Percentiles rank a stretch among this genome's conserved stretches.
Evolutionary conservation across 1,284 basidiomycete genomes (phyloP).

Genomic region (Austropuccinia psidii): DNA sequence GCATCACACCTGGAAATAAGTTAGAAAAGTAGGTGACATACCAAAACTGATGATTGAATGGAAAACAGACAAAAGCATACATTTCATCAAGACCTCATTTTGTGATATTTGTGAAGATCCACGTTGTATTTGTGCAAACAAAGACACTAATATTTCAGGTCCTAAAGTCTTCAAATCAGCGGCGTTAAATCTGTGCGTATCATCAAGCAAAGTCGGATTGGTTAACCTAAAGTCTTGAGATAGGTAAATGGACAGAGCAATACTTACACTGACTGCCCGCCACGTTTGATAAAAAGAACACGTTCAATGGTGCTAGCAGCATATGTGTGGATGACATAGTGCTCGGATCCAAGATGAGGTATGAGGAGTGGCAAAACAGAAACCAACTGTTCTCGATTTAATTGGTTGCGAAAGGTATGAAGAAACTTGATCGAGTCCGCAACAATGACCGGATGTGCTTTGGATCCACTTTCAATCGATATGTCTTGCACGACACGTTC

Average conservation of each 20-base stretch:
- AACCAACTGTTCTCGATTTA: slow-evolving; percentile 66
- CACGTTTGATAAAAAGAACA: slow-evolving; percentile 70
- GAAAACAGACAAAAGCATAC: slow-evolving; percentile 49
- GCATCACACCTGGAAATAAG: slow-evolving; percentile 57
- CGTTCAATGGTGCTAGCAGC: slow-evolving; percentile 51
- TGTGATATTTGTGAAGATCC: slow-evolving; percentile 86
- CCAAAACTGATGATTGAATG: not conserved
- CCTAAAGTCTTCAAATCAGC: slow-evolving; percentile 78
- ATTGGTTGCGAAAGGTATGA: slow-evolving; percentile 90
- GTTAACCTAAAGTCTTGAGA: not conserved
- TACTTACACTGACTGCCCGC: slow-evolving; percentile 60
- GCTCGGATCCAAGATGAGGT: slow-evolving; percentile 59
- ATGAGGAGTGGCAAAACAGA: slow-evolving; percentile 81
- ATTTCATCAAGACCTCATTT: slow-evolving; percentile 97
- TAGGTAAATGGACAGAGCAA: not conserved
- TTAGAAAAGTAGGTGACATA: not conserved
- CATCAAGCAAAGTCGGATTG: not conserved
- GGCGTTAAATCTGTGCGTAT: slow-evolving; percentile 63
- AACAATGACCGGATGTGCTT: slow-evolving; percentile 74
- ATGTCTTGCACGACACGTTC: slow-evolving; percentile 83
- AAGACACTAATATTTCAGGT: slow-evolving; percentile 63
- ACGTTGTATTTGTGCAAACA: slow-evolving; percentile 72
- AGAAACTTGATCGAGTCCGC: slow-evolving; percentile 93
- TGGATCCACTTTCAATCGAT: slow-evolving; percentile 57
- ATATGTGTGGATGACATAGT: slow-evolving; percentile 50